Base-by-base conservation (phyloP, 2,329 filamentous ascomycete species). In the Chaetomium sp. region DNA sequence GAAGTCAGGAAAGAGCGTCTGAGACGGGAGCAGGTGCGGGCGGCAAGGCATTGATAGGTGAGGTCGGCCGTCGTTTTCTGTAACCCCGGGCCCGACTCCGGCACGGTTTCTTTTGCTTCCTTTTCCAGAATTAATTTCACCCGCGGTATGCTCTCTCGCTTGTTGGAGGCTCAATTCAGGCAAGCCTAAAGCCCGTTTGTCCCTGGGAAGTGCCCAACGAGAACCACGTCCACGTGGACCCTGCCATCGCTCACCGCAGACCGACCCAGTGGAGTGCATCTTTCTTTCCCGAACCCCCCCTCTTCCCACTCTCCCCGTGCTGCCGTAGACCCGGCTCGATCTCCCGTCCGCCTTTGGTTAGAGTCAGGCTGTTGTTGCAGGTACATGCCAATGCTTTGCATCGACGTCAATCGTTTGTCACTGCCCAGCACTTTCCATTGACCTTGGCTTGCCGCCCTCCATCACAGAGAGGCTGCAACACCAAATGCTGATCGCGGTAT, bases 201-300 rank as follows among this genome's bases (percentile, higher is more conserved):
- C 49, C 50, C 33, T 25, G n/a, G 31, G 25, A 45, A 35, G 16
- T 31, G 29, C 58, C 65, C 58, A 63, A 61, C 56, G 27, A 27
- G 38, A 60, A 27, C 35, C 23, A 38, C 33, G 54, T 59, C 49
- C 65, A 67, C 65, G 65, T 67, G 65, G 65, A 67, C 58, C 65
- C 62, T 64, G 59, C 64, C 57, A 57, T 60, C 25, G 60, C 50
- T 61, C 64, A 66, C 60, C 64, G 64, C 57, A 61, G 61, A 62
- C 65, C 62, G 65, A 51, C 38, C 64, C 54, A 66, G 65, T 66
- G 65, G 62, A 66, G 61, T 51, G 59, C 33, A 16, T 38, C 31
- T 21, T 27, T 35, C 13, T 25, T 61, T 35, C 38, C 38, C 35
- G 47, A 45, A 3, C 33, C 50, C 19, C 29, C 50, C 31, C 56